A percentile compares a stretch with the other conserved stretches of the same genome.
Evolutionary conservation across 306 rosid genomes (phyloP).

Genomic region (Canavalia ensiformis): DNA sequence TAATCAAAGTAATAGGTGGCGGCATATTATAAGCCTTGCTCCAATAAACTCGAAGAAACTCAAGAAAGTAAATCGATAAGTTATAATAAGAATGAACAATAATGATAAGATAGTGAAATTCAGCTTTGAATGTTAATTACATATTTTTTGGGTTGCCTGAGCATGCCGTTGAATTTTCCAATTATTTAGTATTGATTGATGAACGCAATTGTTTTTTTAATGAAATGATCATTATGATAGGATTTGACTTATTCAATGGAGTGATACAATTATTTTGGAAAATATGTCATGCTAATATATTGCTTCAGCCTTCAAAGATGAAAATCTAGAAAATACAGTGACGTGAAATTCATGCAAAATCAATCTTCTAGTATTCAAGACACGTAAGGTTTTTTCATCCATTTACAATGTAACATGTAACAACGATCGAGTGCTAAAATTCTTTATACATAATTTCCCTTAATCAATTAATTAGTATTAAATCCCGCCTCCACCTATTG

Average conservation of each 20-base stretch:
- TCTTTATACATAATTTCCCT: background rate
- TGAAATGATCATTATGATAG: background rate
- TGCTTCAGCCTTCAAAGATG: too few species aligned
- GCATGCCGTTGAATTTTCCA: background rate
- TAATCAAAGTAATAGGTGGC: conserved; percentile 39
- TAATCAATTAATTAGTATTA: background rate
- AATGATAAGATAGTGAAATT: background rate
- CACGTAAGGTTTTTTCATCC: background rate
- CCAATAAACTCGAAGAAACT: background rate
- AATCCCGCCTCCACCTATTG: background rate
- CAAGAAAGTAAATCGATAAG: background rate
- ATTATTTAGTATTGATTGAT: background rate
- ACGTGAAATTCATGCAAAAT: background rate
- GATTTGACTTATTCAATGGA: conserved; percentile 45
- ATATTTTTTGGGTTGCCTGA: background rate
- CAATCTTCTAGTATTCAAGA: background rate
- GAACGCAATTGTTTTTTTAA: background rate
- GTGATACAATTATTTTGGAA: conserved; percentile 23
- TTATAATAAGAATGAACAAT: background rate
- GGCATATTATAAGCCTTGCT: background rate
- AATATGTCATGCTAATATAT: background rate
- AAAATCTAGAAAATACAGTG: too few species aligned
- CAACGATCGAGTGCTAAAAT: background rate
- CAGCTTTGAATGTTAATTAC: background rate
- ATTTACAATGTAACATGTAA: background rate